Evolutionary conservation across 208 protist species (phyloP).

Genomic region (Trichomonas gallinae): DNA sequence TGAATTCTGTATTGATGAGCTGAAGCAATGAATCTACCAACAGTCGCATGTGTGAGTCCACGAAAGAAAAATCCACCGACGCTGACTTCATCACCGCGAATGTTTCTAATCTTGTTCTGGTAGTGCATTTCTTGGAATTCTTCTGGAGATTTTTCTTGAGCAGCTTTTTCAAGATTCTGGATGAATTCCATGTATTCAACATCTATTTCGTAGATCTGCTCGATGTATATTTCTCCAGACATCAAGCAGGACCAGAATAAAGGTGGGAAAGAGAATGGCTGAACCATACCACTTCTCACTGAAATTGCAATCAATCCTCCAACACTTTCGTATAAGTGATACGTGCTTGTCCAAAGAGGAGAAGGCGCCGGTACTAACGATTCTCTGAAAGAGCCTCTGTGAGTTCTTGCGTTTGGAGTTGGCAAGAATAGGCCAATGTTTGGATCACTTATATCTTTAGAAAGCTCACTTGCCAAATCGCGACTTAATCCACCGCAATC

Average conservation of each 20-base stretch:
- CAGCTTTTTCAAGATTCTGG: background rate
- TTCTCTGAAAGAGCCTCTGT: background rate
- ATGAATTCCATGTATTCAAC: background rate
- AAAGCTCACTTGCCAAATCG: background rate
- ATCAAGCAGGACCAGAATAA: background rate
- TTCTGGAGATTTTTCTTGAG: background rate
- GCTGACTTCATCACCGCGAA: background rate
- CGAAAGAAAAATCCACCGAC: background rate
- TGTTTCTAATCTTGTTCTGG: background rate
- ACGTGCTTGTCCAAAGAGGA: background rate
- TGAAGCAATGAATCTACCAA: background rate
- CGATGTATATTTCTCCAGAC: background rate
- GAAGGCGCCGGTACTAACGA: background rate
- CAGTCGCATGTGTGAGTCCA: background rate
- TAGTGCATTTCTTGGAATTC: background rate
- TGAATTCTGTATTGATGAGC: background rate
- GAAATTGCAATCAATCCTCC: background rate
- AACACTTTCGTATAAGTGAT: background rate
- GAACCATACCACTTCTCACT: background rate
- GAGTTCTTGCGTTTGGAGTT: background rate
- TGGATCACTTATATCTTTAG: background rate
- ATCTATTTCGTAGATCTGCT: background rate
- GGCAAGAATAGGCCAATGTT: background rate
- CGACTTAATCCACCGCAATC: background rate
- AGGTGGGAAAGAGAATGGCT: background rate